Evolutionary conservation across 2,329 filamentous ascomycete species (phyloP).

Genomic region (Fusarium bulbicola): DNA sequence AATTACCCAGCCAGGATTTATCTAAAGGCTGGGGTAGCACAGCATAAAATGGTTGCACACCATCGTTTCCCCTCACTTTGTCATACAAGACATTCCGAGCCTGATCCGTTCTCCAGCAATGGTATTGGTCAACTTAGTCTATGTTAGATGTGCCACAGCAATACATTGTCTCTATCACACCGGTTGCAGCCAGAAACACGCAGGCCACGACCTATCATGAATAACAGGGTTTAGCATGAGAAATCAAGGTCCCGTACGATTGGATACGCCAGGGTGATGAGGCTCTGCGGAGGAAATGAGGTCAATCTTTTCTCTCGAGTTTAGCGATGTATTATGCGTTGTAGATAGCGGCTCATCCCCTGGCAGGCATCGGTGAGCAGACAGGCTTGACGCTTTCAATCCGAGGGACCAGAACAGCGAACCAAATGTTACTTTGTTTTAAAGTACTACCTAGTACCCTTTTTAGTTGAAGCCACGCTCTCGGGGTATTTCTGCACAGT

Average conservation of each 20-base stretch:
- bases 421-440: background rate
- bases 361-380: background rate
- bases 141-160: background rate
- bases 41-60: background rate
- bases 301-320: fast-evolving
- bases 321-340: background rate
- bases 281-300: background rate
- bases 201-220: fast-evolving
- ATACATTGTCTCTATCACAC: background rate
- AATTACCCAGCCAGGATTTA: background rate
- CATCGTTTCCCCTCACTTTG: background rate
- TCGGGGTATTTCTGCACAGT: background rate
- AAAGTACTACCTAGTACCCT: fast-evolving
- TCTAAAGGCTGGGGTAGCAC: background rate
- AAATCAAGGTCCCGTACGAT: no score
- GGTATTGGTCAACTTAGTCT: background rate
- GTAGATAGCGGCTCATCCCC: background rate
- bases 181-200: background rate
- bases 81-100: background rate
- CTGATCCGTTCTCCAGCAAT: background rate
- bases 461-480: fast-evolving
- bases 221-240: background rate
- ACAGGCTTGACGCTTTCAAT: background rate
- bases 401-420: background rate
- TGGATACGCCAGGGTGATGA: no score